Evolutionary conservation across 2,329 filamentous ascomycete species (phyloP), one percentile per base, ranked within the genome.

Genomic region (Talaromyces sp.): DNA sequence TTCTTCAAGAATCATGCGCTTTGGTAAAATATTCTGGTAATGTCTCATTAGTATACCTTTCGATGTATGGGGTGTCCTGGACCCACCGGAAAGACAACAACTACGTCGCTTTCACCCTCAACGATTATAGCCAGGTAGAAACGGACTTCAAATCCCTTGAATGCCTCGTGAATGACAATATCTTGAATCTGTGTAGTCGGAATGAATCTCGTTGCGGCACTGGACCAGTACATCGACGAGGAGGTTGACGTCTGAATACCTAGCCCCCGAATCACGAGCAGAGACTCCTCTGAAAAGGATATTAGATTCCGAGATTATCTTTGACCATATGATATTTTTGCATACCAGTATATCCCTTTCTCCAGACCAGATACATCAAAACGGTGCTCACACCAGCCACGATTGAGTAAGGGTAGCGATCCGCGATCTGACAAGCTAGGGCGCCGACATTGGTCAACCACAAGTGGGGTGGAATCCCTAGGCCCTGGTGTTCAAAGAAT

Each of bases 111-210:
- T 75, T 97, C 93, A 2, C 88, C 92, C 67, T 95, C 89, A 19
- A 97, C 91, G 57, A 97, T 88, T 31, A 97, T 90, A 4, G 91
- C 86, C 9, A 99, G 79, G 70, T 96, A 97, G 70, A 93, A 96
- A 46, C 88, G 80, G 38, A 97, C 92, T 76, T 92, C 91, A 69
- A 97, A 96, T 0, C 92, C 92, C 60, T 85, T 86, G 75, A 97
- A 97, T 3, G 92, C 94, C 79, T 99, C 94, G 72, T 97, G 92
- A 56, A 99, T 90, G 58, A 97, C 85, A 60, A 99, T 88, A 72
- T 99, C 94, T 71, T 90, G 90, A 61, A 99, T 95, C 75, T 91
- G 88, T 51, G 89, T 90, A 0, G 93, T 96, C 0, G 94, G 93
- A 61, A 99, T 97, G 74, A 90, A 91, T 55, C 87, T 79, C n/a